Conservation (phyloP, 2,329 filamentous ascomycete genomes). For the Helotiales sp. region DNA sequence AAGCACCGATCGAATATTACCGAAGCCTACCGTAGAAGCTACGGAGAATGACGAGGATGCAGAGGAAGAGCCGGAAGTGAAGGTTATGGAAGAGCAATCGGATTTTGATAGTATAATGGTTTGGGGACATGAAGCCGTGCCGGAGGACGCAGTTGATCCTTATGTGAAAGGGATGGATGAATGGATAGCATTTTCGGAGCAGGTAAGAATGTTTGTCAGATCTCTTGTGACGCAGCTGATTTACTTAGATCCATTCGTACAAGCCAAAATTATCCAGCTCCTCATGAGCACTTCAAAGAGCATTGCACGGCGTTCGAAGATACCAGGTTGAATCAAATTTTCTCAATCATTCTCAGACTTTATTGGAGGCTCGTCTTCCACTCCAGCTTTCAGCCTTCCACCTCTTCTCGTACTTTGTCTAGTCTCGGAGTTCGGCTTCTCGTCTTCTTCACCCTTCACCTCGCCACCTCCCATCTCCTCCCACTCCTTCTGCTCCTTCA, state of each 20-base stretch:
- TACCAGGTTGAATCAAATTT: constrained; percentile 8
- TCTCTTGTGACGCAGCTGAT: constrained; percentile 4
- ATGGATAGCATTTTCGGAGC: constrained; percentile 74
- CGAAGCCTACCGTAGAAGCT: constrained; percentile 27
- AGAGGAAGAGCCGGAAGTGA: constrained; percentile 50
- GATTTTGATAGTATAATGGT: constrained; percentile 74
- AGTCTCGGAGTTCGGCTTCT: neutral
- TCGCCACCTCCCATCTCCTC: constrained; percentile 1
- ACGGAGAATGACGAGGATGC: constrained; percentile 43
- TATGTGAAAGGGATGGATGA: constrained; percentile 77
- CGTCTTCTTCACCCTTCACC: constrained; percentile 8
- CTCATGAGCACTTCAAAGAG: neutral
- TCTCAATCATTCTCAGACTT: neutral
- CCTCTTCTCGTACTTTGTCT: neutral
- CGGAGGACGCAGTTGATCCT: constrained; percentile 61
- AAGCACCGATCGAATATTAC: constrained; percentile 41
- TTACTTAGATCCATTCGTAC: constrained; percentile 18
- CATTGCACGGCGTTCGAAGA: constrained; percentile 15
- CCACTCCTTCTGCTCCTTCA: constrained; percentile 43
- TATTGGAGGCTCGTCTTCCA: neutral
- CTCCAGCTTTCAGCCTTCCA: neutral
- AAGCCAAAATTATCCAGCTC: neutral
- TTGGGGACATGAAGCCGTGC: constrained; percentile 78
- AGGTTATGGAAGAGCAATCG: constrained; percentile 61
- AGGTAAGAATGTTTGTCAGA: constrained; percentile 44